phyloP scores from a whole-genome alignment of 1,139 yeast genomes.

The Pichia sp. region DNA sequence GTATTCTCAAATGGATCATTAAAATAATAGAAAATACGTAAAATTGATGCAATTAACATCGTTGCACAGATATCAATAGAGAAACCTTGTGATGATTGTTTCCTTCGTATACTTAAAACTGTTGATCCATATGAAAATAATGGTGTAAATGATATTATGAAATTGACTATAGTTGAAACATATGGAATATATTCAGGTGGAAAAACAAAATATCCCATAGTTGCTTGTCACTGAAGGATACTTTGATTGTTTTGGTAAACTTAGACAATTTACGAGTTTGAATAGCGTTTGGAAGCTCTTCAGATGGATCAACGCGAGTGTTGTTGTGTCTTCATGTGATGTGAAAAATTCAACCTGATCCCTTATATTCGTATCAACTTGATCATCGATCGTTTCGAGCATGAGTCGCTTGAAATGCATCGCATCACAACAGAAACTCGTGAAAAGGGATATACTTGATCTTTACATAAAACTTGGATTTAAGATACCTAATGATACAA shows the following conservation, averaged over 20 bases:
- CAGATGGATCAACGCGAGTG: too few species aligned
- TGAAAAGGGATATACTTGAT: conserved; percentile 6
- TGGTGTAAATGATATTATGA: conserved; percentile 65
- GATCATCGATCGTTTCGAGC: too few species aligned
- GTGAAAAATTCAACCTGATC: too few species aligned
- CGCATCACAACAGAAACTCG: not conserved
- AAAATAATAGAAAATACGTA: conserved; percentile 68
- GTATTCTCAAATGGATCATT: conserved; percentile 76
- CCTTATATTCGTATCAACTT: too few species aligned
- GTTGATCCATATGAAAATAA: conserved; percentile 82
- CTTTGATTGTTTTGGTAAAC: too few species aligned
- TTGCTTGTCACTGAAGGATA: too few species aligned
- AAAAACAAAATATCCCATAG: conserved; percentile 30
- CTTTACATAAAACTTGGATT: conserved; percentile 17
- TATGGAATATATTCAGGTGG: conserved; percentile 40
- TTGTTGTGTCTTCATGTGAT: too few species aligned
- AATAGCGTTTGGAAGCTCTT: too few species aligned
- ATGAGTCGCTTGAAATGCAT: not conserved
- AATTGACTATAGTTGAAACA: conserved; percentile 35
- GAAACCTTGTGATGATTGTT: conserved; percentile 67
- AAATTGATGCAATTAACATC: conserved; percentile 70
- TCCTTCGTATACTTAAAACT: conserved; percentile 55
- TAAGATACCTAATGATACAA: not conserved
- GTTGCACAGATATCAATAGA: conserved; percentile 87
- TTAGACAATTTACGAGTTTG: too few species aligned